A percentile compares a stretch with the other conserved stretches of the same genome.
These are phyloP conservation scores for Monotropa hypopitys DNA, from an alignment of 179 eudicot species.

Conservation along the genomic window DNA sequence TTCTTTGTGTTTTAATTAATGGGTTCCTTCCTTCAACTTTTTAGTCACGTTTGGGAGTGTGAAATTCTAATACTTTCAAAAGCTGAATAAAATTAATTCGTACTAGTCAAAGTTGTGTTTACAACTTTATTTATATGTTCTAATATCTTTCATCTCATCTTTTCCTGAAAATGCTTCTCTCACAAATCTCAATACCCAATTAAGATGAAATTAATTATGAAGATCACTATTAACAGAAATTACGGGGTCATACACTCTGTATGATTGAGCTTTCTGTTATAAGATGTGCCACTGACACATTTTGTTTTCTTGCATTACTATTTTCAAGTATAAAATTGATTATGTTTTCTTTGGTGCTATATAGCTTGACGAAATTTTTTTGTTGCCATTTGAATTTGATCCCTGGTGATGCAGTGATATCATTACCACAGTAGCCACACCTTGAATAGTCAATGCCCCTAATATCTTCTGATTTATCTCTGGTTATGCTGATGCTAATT, in stretches of 20 bases:
- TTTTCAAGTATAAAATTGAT: not conserved
- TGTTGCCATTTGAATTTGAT: not conserved
- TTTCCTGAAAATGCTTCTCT: not conserved
- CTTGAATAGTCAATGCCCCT: not conserved
- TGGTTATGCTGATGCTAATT: not conserved
- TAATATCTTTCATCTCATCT: not conserved
- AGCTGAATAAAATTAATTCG: not conserved
- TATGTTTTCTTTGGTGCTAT: not conserved
- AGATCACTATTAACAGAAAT: not conserved
- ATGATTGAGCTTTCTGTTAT: not conserved
- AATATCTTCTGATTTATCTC: not conserved
- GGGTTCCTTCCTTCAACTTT: not conserved
- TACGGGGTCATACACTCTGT: not conserved
- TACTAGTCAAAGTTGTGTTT: not conserved
- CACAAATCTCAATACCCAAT: not conserved
- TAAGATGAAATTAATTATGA: not conserved
- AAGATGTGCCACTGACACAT: not conserved
- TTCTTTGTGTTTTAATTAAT: not conserved
- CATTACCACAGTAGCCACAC: not conserved
- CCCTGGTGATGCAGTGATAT: not conserved
- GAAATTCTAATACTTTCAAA: not conserved
- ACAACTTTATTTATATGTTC: not conserved
- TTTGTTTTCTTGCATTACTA: not conserved
- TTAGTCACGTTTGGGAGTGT: not conserved
- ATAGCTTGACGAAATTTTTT: not conserved